Conservation (phyloP, 257 asterid genomes). For the Vinca minor region DNA sequence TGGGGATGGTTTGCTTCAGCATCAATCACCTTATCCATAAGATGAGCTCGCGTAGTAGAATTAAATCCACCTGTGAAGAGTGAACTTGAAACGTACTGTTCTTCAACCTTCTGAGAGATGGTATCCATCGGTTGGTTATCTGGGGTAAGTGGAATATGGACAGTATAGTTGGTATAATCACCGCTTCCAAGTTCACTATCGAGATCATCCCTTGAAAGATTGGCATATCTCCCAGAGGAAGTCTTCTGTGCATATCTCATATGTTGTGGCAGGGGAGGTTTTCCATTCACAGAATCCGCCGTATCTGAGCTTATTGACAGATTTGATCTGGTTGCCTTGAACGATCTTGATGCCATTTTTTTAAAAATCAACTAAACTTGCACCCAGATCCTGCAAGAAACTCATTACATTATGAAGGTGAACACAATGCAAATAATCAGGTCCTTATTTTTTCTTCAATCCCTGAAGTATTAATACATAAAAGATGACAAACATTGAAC, state of each 20-base stretch:
- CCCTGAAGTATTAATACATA: too few species aligned
- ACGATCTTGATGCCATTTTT: slow-evolving; percentile 59
- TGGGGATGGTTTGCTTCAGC: slow-evolving; percentile 81
- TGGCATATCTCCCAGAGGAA: slow-evolving; percentile 76
- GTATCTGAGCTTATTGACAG: slow-evolving; percentile 48
- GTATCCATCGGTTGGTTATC: slow-evolving; percentile 85
- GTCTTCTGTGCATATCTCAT: slow-evolving; percentile 78
- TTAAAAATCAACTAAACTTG: slow-evolving; percentile 8
- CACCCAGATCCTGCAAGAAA: slow-evolving; percentile 29
- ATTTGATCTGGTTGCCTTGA: slow-evolving; percentile 47
- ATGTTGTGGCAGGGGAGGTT: slow-evolving; percentile 31
- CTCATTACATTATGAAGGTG: too few species aligned
- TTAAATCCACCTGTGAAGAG: slow-evolving; percentile 82
- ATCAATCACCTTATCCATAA: slow-evolving; percentile 95
- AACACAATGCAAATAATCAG: too few species aligned
- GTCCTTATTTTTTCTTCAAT: too few species aligned
- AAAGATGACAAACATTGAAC: too few species aligned
- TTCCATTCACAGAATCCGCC: slow-evolving; percentile 35
- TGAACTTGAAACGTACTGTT: slow-evolving; percentile 78
- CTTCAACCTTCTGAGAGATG: slow-evolving; percentile 79
- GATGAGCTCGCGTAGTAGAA: slow-evolving; percentile 78
- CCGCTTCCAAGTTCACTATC: slow-evolving; percentile 74
- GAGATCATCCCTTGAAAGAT: slow-evolving; percentile 73
- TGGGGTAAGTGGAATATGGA: slow-evolving; percentile 88
- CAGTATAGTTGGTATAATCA: slow-evolving; percentile 66